Base-by-base conservation (phyloP, 2,329 filamentous ascomycete species). In the Trichoderma polysporum region DNA sequence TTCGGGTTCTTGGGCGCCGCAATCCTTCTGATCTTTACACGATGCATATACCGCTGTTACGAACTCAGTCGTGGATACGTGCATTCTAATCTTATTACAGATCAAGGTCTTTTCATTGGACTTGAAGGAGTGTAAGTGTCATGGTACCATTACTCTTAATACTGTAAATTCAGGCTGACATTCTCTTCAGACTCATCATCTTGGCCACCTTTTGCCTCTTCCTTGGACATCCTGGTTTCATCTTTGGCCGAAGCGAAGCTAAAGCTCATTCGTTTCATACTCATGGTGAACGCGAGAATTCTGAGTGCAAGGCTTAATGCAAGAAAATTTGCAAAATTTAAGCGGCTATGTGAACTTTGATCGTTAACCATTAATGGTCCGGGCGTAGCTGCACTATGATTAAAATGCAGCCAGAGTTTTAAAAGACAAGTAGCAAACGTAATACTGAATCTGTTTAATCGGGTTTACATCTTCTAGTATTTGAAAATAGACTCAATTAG, bases 21-120 rank as follows among this genome's bases (percentile, higher is more conserved):
- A 0, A 86, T 88, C 3, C 59, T 88, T 2, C 79, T 85, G 50
- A 88, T 91, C 70, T 83, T 90, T 45, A 83, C 84, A 4, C 81
- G 89, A 17, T 89, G 85, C 69, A 81, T 85, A 10, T 91, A 88
- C 74, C 83, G 89, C 63, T 86, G 90, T 49, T 86, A 86, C 10
- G 89, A 91, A 77, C 75, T 91, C 68, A 86, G 84, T 68, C 79
- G 88, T 45, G 89, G 89, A 1, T 91, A 88, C 78, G 79, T 72
- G 5, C 47, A 75, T 29, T 88, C 86, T 0, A 74, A 79, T 6
- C 75, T 90, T 65, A 85, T 89, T 47, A 78, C 78, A 4, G 72
- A 87, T 47, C 76, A 88, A 72, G 76, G 74, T 0, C 73, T 84
- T 2, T 87, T 88, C 68, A 86, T 87, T 68, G 82, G 76, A 0